Evolutionary conservation across 1,284 basidiomycete genomes (phyloP).

Genomic region (Leccinum pachyderme): DNA sequence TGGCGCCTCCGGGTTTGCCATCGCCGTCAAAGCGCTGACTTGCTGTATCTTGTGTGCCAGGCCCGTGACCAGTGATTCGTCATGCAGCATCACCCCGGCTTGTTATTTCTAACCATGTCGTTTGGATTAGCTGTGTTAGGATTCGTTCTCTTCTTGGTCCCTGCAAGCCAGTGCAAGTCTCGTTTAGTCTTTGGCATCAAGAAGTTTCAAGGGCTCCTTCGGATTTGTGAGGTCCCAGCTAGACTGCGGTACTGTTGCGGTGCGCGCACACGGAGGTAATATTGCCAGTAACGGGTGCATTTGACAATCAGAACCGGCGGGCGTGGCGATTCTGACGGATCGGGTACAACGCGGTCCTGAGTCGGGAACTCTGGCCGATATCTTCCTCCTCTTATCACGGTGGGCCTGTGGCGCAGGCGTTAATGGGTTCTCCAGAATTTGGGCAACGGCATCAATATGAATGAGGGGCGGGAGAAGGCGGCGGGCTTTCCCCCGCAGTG

Average conservation of each 20-base stretch:
- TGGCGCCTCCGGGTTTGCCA: not conserved
- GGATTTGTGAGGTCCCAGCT: slow-evolving; percentile 13
- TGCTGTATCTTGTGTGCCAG: too few species aligned
- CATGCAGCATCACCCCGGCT: not conserved
- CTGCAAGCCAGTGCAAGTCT: not conserved
- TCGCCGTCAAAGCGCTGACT: not conserved
- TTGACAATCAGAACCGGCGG: not conserved
- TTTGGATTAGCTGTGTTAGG: not conserved
- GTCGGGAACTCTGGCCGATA: not conserved
- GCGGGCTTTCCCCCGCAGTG: not conserved
- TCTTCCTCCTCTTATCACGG: not conserved
- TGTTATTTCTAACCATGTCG: not conserved
- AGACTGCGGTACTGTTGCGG: slow-evolving; percentile 15
- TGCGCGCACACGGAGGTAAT: not conserved
- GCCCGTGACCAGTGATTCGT: not conserved
- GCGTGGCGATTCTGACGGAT: not conserved
- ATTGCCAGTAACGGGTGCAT: not conserved
- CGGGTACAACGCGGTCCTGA: slow-evolving; percentile 2
- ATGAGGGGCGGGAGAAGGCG: not conserved
- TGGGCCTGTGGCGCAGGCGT: not conserved
- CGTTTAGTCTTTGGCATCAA: slow-evolving; percentile 3
- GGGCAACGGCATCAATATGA: not conserved
- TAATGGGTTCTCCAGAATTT: not conserved
- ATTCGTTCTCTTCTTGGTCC: not conserved
- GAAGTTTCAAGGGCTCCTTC: slow-evolving; percentile 3